Base-by-base conservation (phyloP, 2,329 filamentous ascomycete genomes). In the Hansfordia pulvinata region DNA sequence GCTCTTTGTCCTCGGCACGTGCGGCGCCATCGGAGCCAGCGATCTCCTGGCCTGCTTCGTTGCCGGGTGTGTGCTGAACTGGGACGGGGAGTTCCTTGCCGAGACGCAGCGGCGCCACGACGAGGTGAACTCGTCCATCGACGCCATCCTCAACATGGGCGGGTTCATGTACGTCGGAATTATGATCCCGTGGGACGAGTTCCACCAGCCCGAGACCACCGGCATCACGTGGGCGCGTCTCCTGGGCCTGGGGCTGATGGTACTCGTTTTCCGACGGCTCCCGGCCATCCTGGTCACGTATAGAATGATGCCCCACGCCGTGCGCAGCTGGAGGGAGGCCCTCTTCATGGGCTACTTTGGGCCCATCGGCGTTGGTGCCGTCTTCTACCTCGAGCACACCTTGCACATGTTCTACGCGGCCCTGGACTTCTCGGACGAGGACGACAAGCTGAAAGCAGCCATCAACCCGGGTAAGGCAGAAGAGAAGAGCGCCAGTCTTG, bases 321-420 rank as follows among this genome's bases (percentile, higher is more conserved):
- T 62, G 29, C 55, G 56, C 10, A 49, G 57, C 37, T 70, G 60
- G 54, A 65, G 62, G 35, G 68, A 74, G 32, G 69, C 67, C 1
- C 39, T 74, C 0, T 73, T 74, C 31, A 67, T 73, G 64, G 69
- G 69, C 0, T 71, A 72, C 32, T 85, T 86, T 38, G 80, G 79
- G 0, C 80, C 80, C 0, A 84, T 85, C 24, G 80, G 80, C 3
- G 77, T 82, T 7, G 76, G 74, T 12, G 79, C 80, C 1, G 64
- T 83, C 14, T 85, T 84, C 47, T 85, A 86, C 47, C 61, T 85
- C 10, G 54, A 62, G 35, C 58, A 62, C 30, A 52, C 54, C 2
- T 47, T 60, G 8, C 38, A 23, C 21, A 11, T 63, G 4, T 58
- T n/a, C n/a, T n/a, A n/a, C n/a, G n/a, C n/a, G n/a, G n/a, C n/a